phyloP scores from a whole-genome alignment of 2,329 filamentous ascomycete genomes.

The Thelonectria olida region DNA sequence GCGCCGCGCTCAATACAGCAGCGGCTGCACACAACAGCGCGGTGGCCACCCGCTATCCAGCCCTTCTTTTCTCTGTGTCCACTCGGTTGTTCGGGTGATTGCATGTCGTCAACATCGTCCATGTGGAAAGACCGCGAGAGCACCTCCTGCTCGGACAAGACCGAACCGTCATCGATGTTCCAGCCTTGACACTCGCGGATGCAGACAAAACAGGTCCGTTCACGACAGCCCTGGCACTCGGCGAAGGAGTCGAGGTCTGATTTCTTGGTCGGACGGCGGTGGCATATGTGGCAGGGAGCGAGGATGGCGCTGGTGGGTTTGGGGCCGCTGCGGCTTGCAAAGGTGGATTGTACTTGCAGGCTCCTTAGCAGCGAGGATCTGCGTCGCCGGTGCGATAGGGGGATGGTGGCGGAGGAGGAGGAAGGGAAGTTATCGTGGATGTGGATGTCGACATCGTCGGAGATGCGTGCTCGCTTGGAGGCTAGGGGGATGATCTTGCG shows the following conservation, averaged over 20 bases:
- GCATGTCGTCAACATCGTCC: conserved; percentile 55
- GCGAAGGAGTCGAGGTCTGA: conserved; percentile 73
- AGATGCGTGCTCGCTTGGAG: conserved; percentile 43
- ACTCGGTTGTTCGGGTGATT: conserved; percentile 20
- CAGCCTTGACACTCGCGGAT: conserved; percentile 69
- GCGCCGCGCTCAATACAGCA: conserved; percentile 73
- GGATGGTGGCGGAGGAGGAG: conserved; percentile 11
- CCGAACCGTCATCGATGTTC: conserved; percentile 37
- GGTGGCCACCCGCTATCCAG: conserved; percentile 57
- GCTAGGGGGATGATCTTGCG: conserved; percentile 44
- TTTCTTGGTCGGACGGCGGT: conserved; percentile 70
- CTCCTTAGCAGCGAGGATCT: conserved; percentile 38
- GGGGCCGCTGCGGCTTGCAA: conserved; percentile 12
- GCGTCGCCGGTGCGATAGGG: conserved; percentile 34
- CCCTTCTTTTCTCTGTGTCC: conserved; percentile 36
- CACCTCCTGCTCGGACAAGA: conserved; percentile 46
- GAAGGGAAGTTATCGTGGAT: conserved; percentile 22
- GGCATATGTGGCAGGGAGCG: conserved; percentile 73
- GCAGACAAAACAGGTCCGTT: conserved; percentile 75
- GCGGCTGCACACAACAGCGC: conserved; percentile 68
- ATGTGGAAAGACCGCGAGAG: conserved; percentile 59
- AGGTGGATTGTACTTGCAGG: conserved; percentile 31
- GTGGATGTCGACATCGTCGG: conserved; percentile 32
- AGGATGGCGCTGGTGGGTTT: conserved; percentile 44
- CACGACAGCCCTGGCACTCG: conserved; percentile 68